Evolutionary conservation across 2,329 filamentous ascomycete species (phyloP), one percentile per base, ranked within the genome.

Genomic region (Ceratocystis huliohia): DNA sequence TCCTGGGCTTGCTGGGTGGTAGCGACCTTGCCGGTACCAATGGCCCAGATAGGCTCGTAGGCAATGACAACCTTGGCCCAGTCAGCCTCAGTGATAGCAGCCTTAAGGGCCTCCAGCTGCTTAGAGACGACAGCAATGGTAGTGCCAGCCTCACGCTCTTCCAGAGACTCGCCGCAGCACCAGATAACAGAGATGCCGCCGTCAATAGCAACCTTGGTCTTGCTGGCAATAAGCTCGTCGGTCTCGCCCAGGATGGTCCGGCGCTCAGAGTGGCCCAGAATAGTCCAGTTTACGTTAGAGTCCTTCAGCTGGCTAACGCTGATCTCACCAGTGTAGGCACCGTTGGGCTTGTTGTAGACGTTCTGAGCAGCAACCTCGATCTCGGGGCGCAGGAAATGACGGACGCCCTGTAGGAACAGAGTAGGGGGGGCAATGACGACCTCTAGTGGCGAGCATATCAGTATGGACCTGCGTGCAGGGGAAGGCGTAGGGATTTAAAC

Each of bases 21-120:
- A 72, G 91, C 91, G 71, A 95, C 91, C 82, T 94, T 95, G 78
- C 94, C 94, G 71, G 94, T 97, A 72, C 93, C 93, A 72, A 86
- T 88, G 76, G 85, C 91, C 93, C 94, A 99, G 82, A 99, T 95
- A 74, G 94, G 94, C 84, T 99, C 94, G 79, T 99, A 99, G 74
- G 94, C 94, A 74, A 99, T 84, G 76, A 99, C 94, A 70, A 99
- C 84, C 82, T 94, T 94, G 74, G 81, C 84, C 94, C 94, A 99
- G 80, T 96, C 89, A 28, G 66, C 66, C 66, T 63, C 66, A 73
- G 84, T 80, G 74, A 90, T 80, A 81, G 88, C 82, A 73, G 80
- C 78, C 76, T 91, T 87, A 70, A 93, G 89, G 70, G 91, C 91
- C 70, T 85, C 83, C 73, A 99, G 84, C 82, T 99, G 94, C 71